Base-by-base conservation (phyloP, 257 asterid species). In the Cordia subcordata region DNA sequence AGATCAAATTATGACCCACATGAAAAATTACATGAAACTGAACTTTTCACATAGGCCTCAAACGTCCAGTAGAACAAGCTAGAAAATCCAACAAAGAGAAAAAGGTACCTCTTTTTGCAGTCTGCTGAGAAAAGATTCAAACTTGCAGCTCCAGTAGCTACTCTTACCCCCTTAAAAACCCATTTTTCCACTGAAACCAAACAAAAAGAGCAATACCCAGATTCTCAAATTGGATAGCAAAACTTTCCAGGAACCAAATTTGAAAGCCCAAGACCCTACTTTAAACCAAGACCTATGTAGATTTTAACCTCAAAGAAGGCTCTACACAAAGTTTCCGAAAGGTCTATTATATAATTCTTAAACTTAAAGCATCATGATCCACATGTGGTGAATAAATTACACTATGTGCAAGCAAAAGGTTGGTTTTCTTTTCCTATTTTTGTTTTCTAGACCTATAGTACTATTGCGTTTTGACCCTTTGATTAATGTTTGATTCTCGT, bases 191-290 rank as follows among this genome's bases (percentile, higher is more conserved):
- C 47, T 17, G 23, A 66, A 69, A 42, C 51, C 17, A 37, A 21
- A 57, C 53, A 77, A 19, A 4, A 15, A 66, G 47, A 62, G 32
- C 18, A 55, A 23, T 37, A 42, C 67, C 78, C 68, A 77, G 53
- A 50, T 32, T 16, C 22, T 62, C 8, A 44, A 58, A 62, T 51
- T 46, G 61, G 57, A 60, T 44, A 67, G 54, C 44, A 62, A n/a
- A 64, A 27, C 53, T 46, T 58, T 55, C 51, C 65, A 76, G 72
- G 66, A 68, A 68, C 51, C 38, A 45, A 70, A 22, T 60, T 66
- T 39, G 57, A 57, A 53, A 55, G 35, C 22, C 55, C 66, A 57
- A 80, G 52, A 62, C 49, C 68, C 46, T 62, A 40, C 40, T 14
- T 21, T 44, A 47, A 55, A 45, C 50, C 49, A 63, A 73, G 49